phyloP scores from a whole-genome alignment of 106 monocot genomes.

The Dendrobium huoshanense region DNA sequence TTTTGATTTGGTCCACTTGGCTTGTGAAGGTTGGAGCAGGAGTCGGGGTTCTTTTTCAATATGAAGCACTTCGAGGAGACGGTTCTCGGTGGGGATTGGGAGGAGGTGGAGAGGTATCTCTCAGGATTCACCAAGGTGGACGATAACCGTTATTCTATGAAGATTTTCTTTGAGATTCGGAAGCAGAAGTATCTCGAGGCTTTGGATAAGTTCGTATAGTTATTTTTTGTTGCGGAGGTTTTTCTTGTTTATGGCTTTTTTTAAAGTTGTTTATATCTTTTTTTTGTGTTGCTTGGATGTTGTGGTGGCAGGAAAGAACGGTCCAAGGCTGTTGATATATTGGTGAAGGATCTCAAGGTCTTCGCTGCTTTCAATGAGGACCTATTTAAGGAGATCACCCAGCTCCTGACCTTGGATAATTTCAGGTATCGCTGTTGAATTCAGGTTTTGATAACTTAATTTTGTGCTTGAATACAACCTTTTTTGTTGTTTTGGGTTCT shows the following conservation, averaged over 20 bases:
- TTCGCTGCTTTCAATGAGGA: conserved; percentile 48
- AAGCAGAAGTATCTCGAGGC: conserved; percentile 65
- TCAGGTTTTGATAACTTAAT: background rate
- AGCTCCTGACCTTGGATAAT: conserved; percentile 43
- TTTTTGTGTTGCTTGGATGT: conserved; percentile 4
- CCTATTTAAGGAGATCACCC: conserved; percentile 55
- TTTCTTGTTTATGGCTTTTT: background rate
- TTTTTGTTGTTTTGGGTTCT: background rate
- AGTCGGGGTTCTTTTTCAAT: conserved; percentile 56
- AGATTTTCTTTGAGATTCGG: conserved; percentile 56
- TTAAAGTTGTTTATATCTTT: background rate
- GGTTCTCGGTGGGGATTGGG: conserved; percentile 41
- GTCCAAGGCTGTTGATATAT: conserved; percentile 45
- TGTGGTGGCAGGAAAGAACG: conserved; percentile 31
- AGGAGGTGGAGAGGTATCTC: conserved; percentile 45
- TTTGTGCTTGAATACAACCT: background rate
- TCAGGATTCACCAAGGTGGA: conserved; percentile 58
- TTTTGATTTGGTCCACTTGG: background rate
- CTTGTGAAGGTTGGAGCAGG: conserved; percentile 47
- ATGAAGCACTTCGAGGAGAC: conserved; percentile 59
- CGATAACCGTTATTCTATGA: conserved; percentile 56
- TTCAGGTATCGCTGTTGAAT: conserved; percentile 16
- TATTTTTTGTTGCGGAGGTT: background rate
- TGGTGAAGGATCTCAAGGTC: conserved; percentile 60
- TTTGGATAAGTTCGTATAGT: conserved; percentile 29